Percentiles rank a stretch among this genome's conserved stretches.
phyloP scores from a whole-genome alignment of 768 basidiomycete species.

The Tulasnella calospora region DNA sequence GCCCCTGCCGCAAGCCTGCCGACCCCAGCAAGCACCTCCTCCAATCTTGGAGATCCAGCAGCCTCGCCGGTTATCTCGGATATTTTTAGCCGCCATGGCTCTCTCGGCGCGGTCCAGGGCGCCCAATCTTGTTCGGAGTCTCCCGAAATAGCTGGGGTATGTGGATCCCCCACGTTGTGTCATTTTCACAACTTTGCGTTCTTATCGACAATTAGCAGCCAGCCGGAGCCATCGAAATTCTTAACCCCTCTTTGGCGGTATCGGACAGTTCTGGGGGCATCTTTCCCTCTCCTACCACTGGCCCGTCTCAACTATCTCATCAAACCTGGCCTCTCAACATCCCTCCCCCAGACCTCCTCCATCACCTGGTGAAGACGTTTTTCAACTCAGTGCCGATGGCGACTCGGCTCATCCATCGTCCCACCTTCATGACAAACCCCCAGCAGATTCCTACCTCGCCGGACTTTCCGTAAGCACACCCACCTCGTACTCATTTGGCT shows the following conservation, averaged over 20 bases:
- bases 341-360: constrained; percentile 24
- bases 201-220: no score
- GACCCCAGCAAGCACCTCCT: neutral
- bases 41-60: neutral
- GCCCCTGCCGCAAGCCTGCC: neutral
- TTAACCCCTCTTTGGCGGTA: neutral
- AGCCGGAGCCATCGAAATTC: neutral
- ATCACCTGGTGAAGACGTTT: constrained; percentile 26
- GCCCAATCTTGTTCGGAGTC: neutral
- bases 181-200: neutral
- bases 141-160: neutral
- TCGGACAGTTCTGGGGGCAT: neutral
- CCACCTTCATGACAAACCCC: constrained; percentile 20
- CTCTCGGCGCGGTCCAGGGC: neutral
- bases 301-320: neutral
- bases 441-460: constrained; percentile 17
- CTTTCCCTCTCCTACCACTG: neutral
- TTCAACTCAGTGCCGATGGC: constrained; percentile 23
- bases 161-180: neutral
- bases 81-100: neutral
- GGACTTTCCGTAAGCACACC: constrained; percentile 10
- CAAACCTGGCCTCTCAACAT: constrained; percentile 13
- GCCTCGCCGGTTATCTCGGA: neutral
- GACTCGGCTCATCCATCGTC: constrained; percentile 23
- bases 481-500: neutral